Conservation (phyloP, 164 flowering plant genomes). For the Vitis rotundifolia region DNA sequence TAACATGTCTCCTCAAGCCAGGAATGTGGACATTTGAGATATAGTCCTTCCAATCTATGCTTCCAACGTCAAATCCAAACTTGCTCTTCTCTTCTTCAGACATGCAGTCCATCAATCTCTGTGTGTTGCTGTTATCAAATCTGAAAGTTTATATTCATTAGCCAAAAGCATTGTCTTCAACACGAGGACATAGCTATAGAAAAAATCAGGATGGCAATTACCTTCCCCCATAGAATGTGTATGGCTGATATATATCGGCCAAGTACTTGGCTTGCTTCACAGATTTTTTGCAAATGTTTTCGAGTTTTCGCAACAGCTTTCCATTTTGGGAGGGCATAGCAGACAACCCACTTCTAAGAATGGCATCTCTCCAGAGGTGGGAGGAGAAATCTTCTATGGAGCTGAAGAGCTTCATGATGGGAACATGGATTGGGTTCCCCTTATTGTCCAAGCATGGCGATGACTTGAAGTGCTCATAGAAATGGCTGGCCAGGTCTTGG, state of each 20-base stretch:
- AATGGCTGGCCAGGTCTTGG: constrained; percentile 51
- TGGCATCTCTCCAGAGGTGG: constrained; percentile 62
- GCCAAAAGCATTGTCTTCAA: too few species aligned
- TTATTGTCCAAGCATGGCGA: constrained; percentile 62
- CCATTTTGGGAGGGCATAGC: constrained; percentile 29
- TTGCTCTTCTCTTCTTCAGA: constrained; percentile 68
- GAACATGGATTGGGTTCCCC: constrained; percentile 66
- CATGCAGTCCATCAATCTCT: constrained; percentile 66
- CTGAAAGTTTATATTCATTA: constrained; percentile 14
- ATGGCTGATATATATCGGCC: constrained; percentile 56
- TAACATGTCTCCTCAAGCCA: constrained; percentile 84
- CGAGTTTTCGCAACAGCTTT: constrained; percentile 44
- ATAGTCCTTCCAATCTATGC: constrained; percentile 85
- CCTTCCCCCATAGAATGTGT: constrained; percentile 45
- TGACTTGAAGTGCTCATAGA: constrained; percentile 64
- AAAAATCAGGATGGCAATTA: background rate
- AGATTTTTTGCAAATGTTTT: constrained; percentile 52
- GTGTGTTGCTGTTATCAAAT: constrained; percentile 37
- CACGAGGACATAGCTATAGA: too few species aligned
- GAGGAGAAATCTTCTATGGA: constrained; percentile 78
- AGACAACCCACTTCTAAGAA: constrained; percentile 32
- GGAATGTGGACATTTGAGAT: constrained; percentile 75
- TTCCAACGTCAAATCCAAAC: constrained; percentile 78
- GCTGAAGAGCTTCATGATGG: constrained; percentile 63
- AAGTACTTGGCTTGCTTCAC: constrained; percentile 79